These are phyloP conservation scores for Arachis monticola DNA, from an alignment of 331 rosid species.

Conservation along the genomic window DNA sequence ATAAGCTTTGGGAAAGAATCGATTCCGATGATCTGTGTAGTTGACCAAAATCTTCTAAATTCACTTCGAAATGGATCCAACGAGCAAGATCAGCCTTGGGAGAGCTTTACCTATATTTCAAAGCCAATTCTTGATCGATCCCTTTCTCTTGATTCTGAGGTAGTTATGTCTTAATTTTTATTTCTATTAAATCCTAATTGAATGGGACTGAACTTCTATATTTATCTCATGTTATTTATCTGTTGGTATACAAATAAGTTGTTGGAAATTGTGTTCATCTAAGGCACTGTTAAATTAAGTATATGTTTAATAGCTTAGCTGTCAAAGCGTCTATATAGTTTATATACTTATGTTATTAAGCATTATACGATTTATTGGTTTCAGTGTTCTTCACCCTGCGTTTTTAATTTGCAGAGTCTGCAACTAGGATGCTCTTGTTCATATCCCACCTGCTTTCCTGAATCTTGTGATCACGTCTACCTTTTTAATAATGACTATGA, in stretches of 20 bases:
- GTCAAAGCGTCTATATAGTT: not conserved
- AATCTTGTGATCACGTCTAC: conserved; percentile 91
- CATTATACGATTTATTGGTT: conserved; percentile 18
- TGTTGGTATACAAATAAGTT: conserved; percentile 2
- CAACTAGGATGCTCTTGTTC: conserved; percentile 88
- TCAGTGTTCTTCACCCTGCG: not conserved
- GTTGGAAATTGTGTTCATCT: not conserved
- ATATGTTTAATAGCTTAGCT: conserved; percentile 13
- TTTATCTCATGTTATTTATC: conserved; percentile 6
- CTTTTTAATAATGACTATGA: conserved; percentile 87
- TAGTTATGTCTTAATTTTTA: conserved; percentile 43
- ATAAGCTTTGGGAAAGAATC: conserved; percentile 91
- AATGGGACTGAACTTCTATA: conserved; percentile 31
- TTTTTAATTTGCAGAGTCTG: conserved; percentile 56
- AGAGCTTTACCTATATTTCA: conserved; percentile 68
- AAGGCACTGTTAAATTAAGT: not conserved
- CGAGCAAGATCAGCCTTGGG: conserved; percentile 75
- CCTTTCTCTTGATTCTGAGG: conserved; percentile 73
- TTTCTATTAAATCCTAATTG: conserved; percentile 32
- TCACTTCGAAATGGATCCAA: conserved; percentile 58
- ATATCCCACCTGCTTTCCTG: conserved; percentile 70
- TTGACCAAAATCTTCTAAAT: conserved; percentile 63
- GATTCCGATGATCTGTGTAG: conserved; percentile 77
- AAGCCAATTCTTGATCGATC: conserved; percentile 80
- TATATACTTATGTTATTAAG: not conserved